phyloP scores from a whole-genome alignment of 208 protist genomes.

The Acanthamoeba pearcei region DNA sequence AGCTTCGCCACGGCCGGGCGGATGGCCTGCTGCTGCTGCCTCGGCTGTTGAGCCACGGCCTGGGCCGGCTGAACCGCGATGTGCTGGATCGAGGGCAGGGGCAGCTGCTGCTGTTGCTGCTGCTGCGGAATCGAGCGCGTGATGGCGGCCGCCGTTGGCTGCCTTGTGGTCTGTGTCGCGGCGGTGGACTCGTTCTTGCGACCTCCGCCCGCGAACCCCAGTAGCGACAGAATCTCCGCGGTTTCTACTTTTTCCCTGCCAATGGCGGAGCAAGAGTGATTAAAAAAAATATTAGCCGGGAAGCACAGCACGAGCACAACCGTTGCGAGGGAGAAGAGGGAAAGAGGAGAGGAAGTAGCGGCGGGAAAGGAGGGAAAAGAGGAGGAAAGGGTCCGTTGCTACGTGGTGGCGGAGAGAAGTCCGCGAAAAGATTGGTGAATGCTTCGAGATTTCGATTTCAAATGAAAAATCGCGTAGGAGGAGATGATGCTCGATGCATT shows the following conservation, averaged over 20 bases:
- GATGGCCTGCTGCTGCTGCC: slow-evolving; percentile 26
- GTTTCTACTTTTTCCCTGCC: slow-evolving; percentile 51
- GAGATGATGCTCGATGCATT: not conserved
- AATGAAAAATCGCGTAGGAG: not conserved
- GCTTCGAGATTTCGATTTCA: not conserved
- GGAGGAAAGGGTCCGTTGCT: not conserved
- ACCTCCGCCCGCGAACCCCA: not conserved
- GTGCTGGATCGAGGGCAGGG: not conserved
- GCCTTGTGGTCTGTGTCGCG: not conserved
- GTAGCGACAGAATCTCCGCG: slow-evolving; percentile 55
- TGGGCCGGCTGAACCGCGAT: not conserved
- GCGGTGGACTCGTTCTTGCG: not conserved
- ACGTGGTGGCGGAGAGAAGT: not conserved
- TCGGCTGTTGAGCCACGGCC: not conserved
- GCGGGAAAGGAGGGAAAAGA: not conserved
- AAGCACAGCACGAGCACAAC: not conserved
- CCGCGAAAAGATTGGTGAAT: slow-evolving; percentile 22
- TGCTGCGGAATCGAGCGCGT: not conserved
- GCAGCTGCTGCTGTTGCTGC: not conserved
- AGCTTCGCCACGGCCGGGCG: not conserved
- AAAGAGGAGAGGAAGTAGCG: no score
- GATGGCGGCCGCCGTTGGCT: not conserved
- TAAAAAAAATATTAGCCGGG: not conserved
- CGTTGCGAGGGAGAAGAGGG: not conserved
- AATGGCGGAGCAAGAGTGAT: not conserved